These are phyloP conservation scores for Austroboletus niveus DNA, from an alignment of 1,284 basidiomycete species.

Conservation along the genomic window DNA sequence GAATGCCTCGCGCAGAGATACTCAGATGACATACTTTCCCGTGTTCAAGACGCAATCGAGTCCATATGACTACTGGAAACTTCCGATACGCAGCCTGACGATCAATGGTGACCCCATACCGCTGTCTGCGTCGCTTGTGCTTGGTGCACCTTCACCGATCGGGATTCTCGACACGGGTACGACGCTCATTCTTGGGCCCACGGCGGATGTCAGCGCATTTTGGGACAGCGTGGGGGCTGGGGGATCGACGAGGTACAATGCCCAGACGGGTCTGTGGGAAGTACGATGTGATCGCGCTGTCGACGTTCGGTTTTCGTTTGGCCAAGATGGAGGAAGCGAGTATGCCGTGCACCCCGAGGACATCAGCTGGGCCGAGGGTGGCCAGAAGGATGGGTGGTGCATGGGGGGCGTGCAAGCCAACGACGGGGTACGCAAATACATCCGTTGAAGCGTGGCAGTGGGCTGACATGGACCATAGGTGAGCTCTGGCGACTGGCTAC, in stretches of 20 bases:
- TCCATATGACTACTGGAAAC: constrained; percentile 58
- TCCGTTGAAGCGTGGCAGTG: neutral
- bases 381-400: constrained; percentile 48
- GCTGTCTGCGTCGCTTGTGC: constrained; percentile 48
- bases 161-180: constrained; percentile 60
- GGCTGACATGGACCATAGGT: constrained; percentile 36
- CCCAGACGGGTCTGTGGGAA: constrained; percentile 44
- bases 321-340: constrained; percentile 38
- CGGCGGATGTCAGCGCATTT: constrained; percentile 48
- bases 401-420: constrained; percentile 57
- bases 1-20: constrained; percentile 31
- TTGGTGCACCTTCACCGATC: constrained; percentile 42
- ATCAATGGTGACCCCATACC: constrained; percentile 41
- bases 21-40: constrained; percentile 39
- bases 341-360: constrained; percentile 53
- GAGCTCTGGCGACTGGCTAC: constrained; percentile 60
- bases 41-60: constrained; percentile 40
- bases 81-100: constrained; percentile 46
- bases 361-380: constrained; percentile 48
- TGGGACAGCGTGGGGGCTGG: constrained; percentile 45
- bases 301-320: constrained; percentile 47
- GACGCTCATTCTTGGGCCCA: constrained; percentile 55
- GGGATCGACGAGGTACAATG: constrained; percentile 39
- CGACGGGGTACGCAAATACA: constrained; percentile 40
- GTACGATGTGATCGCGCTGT: constrained; percentile 50